Conservation (phyloP, 2,329 filamentous ascomycete species). For the Nannizziopsis arthrosporioides region DNA sequence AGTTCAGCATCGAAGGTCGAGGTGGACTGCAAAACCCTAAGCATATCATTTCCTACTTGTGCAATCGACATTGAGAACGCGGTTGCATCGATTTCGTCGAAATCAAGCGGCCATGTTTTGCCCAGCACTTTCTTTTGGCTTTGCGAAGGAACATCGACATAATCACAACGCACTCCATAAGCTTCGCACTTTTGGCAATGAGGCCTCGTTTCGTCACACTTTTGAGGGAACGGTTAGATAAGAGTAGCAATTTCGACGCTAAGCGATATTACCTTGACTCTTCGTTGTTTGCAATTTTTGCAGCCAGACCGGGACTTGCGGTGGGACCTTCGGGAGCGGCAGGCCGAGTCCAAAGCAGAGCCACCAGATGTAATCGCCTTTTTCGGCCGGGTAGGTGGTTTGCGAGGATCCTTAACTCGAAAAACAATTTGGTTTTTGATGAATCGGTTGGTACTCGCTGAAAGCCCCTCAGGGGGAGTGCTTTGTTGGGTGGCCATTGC, state of each 20-base stretch:
- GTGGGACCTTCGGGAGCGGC: slow-evolving; percentile 25
- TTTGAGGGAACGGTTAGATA: neutral
- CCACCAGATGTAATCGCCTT: neutral
- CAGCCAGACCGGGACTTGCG: slow-evolving; percentile 28
- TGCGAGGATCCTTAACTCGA: slow-evolving; percentile 12
- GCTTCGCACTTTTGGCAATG: slow-evolving; percentile 24
- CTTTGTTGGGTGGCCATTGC: too few relatives aligned
- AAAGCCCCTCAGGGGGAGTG: neutral
- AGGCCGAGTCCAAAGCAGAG: slow-evolving; percentile 14
- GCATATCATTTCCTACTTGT: slow-evolving; percentile 15
- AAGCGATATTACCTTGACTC: slow-evolving; percentile 24
- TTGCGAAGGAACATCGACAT: slow-evolving; percentile 13
- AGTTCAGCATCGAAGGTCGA: slow-evolving; percentile 1
- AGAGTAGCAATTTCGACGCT: neutral
- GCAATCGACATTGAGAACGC: slow-evolving; percentile 8
- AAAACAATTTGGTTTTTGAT: slow-evolving; percentile 17
- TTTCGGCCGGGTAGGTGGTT: neutral
- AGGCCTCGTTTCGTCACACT: slow-evolving; percentile 29
- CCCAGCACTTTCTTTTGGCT: slow-evolving; percentile 4
- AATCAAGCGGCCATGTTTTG: slow-evolving; percentile 5
- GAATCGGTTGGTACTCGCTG: slow-evolving; percentile 9
- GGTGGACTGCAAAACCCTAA: slow-evolving; percentile 18
- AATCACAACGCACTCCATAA: slow-evolving; percentile 24
- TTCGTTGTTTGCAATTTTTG: slow-evolving; percentile 25
- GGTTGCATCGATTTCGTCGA: slow-evolving; percentile 1